Conservation (phyloP, 2,329 filamentous ascomycete genomes). For the Claviceps sp. region DNA sequence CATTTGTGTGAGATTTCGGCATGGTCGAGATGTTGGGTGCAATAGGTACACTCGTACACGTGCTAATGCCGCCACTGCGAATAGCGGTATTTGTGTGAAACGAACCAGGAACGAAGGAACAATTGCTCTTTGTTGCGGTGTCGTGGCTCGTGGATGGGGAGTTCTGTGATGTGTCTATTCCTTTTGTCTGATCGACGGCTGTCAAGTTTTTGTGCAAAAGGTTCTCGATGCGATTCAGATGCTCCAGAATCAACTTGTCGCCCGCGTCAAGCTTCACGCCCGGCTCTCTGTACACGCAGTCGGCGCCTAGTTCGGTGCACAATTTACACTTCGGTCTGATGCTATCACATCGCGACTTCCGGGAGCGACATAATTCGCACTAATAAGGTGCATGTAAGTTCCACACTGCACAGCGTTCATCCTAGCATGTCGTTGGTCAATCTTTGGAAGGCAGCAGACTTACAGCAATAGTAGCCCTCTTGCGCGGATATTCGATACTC, state of each 20-base stretch:
- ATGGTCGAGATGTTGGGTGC: slow-evolving; percentile 36
- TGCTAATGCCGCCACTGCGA: too few relatives aligned
- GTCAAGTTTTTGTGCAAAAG: too few relatives aligned
- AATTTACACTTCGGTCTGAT: slow-evolving; percentile 74
- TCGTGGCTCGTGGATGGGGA: slow-evolving; percentile 53
- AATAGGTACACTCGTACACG: too few relatives aligned
- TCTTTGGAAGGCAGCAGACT: neutral
- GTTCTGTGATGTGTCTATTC: slow-evolving; percentile 43
- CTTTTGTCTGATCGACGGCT: slow-evolving; percentile 25
- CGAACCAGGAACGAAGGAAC: too few relatives aligned
- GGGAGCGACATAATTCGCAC: slow-evolving; percentile 71
- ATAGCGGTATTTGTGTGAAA: too few relatives aligned
- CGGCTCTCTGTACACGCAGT: slow-evolving; percentile 74
- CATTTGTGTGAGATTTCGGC: slow-evolving; percentile 74
- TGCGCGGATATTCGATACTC: slow-evolving; percentile 48
- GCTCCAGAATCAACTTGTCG: slow-evolving; percentile 74
- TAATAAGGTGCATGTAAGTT: slow-evolving; percentile 17
- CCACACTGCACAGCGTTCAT: neutral
- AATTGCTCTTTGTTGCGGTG: slow-evolving; percentile 34
- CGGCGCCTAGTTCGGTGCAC: slow-evolving; percentile 67
- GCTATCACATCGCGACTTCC: slow-evolving; percentile 69
- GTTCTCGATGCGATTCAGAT: slow-evolving; percentile 32
- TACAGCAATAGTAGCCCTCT: slow-evolving; percentile 52
- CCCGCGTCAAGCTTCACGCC: slow-evolving; percentile 79
- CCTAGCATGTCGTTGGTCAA: neutral